Evolutionary conservation across 202 grass and related monocot species (phyloP).

Genomic region (Setaria viridis): DNA sequence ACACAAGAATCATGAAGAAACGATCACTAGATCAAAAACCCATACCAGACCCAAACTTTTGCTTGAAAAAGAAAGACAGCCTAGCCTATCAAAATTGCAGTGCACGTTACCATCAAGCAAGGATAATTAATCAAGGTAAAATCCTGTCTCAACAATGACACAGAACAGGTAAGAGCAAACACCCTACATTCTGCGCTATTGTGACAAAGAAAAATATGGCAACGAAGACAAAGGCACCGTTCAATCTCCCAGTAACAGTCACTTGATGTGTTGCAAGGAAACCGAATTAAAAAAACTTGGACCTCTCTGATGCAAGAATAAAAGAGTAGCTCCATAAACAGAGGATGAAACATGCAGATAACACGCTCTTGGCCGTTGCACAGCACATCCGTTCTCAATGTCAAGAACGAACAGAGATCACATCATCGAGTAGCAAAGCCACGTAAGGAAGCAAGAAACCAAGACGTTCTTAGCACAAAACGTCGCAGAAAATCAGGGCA

Average conservation of each 20-base stretch:
- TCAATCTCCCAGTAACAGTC: neutral
- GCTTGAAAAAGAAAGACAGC: neutral
- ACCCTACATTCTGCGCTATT: neutral
- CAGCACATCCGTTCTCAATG: neutral
- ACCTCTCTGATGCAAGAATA: neutral
- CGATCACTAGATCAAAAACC: neutral
- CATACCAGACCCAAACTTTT: neutral
- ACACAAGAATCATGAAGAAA: constrained; percentile 9
- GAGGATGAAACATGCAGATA: neutral
- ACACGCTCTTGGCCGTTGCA: neutral
- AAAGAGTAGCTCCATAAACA: neutral
- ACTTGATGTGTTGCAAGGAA: neutral
- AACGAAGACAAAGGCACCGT: neutral
- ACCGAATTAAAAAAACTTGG: neutral
- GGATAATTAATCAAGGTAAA: neutral
- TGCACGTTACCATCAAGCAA: neutral
- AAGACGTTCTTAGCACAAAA: no score
- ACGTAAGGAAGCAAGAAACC: no score
- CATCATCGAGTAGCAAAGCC: no score
- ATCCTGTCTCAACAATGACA: neutral
- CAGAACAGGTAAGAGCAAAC: no score
- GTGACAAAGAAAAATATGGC: neutral
- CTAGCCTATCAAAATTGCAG: neutral
- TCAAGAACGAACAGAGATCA: neutral
- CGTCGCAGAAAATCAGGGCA: neutral